These are phyloP conservation scores for Macrocybe gigantea DNA, from an alignment of 768 basidiomycete species.

Conservation along the genomic window DNA sequence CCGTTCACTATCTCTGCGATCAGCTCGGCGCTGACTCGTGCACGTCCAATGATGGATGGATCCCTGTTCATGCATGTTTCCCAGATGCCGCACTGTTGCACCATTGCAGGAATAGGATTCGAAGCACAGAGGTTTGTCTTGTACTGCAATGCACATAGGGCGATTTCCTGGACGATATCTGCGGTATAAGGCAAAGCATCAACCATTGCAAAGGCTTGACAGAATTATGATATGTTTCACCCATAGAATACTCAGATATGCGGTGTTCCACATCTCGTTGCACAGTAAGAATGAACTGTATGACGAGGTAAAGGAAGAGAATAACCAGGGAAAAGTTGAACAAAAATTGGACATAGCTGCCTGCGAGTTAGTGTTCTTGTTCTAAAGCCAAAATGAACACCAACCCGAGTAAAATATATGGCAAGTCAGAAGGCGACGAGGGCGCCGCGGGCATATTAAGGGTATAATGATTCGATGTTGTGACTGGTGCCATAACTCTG, in stretches of 20 bases:
- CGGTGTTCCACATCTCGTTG: slow-evolving; percentile 86
- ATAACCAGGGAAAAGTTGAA: slow-evolving; percentile 85
- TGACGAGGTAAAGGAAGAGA: slow-evolving; percentile 76
- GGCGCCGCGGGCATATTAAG: slow-evolving; percentile 69
- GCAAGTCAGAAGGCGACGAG: slow-evolving; percentile 53
- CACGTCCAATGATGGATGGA: slow-evolving; percentile 82
- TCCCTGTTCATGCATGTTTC: slow-evolving; percentile 94
- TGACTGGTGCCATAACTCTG: slow-evolving; percentile 31
- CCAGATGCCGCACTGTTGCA: slow-evolving; percentile 82
- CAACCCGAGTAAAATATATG: slow-evolving; percentile 84
- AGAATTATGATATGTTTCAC: slow-evolving; percentile 34
- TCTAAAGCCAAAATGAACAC: slow-evolving; percentile 18
- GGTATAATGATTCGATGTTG: slow-evolving; percentile 76
- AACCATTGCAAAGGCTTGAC: not conserved
- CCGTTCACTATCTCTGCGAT: slow-evolving; percentile 95
- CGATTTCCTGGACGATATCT: slow-evolving; percentile 93
- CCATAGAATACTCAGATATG: slow-evolving; percentile 83
- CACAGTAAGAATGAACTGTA: slow-evolving; percentile 86
- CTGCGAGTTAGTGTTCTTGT: slow-evolving; percentile 9
- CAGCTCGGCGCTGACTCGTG: slow-evolving; percentile 87
- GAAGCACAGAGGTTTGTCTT: slow-evolving; percentile 76
- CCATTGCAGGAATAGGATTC: slow-evolving; percentile 82
- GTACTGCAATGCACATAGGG: slow-evolving; percentile 76
- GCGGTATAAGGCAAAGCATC: not conserved
- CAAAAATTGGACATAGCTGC: slow-evolving; percentile 88